A percentile compares a stretch with the other conserved stretches of the same genome.
phyloP scores from a whole-genome alignment of 1,284 basidiomycete genomes.

The Rhodotorula sp. region DNA sequence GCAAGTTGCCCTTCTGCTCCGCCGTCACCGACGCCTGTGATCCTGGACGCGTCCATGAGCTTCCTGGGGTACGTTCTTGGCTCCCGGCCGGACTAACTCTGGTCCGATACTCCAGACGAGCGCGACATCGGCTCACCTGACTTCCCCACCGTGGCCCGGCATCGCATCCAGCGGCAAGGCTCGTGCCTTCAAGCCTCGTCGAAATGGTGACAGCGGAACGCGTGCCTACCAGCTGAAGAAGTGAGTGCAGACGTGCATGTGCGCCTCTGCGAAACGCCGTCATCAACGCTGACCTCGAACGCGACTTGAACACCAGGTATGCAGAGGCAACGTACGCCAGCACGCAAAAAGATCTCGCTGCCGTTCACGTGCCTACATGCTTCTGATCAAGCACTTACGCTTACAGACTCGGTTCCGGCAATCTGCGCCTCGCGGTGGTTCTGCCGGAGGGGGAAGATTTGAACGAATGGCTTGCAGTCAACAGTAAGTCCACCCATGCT shows the following conservation, averaged over 20 bases:
- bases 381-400: no score
- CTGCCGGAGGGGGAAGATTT: constrained; percentile 91
- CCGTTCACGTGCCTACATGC: background rate
- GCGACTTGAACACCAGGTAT: constrained; percentile 29
- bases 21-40: no score
- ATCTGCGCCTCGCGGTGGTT: constrained; percentile 81
- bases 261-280: no score
- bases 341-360: background rate
- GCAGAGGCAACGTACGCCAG: constrained; percentile 42
- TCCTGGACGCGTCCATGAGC: constrained; percentile 12
- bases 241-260: constrained; percentile 20
- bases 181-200: constrained; percentile 34
- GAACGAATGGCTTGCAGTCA: constrained; percentile 95
- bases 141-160: no score
- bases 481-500: constrained; percentile 62
- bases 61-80: constrained; percentile 19
- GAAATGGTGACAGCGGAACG: constrained; percentile 24
- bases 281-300: background rate
- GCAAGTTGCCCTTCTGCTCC: background rate
- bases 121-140: background rate
- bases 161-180: constrained; percentile 21
- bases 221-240: constrained; percentile 44
- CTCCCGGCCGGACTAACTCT: background rate
- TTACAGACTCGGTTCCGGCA: constrained; percentile 69
- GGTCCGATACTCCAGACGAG: background rate